These are phyloP conservation scores for Chenopodium berlandieri DNA, from an alignment of 148 eudicot genomes.

Conservation along the genomic window DNA sequence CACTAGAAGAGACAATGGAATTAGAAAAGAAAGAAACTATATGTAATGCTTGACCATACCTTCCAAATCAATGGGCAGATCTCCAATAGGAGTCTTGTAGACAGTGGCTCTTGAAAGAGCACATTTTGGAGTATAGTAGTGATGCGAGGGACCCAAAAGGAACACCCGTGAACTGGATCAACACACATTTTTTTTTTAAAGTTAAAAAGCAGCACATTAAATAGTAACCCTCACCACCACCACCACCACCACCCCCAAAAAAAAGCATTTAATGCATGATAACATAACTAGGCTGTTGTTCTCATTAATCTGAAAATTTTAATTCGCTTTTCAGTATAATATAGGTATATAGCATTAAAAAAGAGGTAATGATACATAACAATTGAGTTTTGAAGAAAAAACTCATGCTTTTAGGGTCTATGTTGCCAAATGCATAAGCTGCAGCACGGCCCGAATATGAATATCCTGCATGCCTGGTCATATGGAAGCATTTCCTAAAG, in stretches of 20 bases:
- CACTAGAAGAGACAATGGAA: neutral
- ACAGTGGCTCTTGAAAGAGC: conserved; percentile 87
- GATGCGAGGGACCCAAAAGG: conserved; percentile 97
- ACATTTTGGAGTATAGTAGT: conserved; percentile 91
- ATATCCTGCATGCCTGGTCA: conserved; percentile 93
- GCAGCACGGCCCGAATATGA: conserved; percentile 99
- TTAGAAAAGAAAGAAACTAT: no score
- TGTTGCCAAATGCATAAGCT: conserved; percentile 92
- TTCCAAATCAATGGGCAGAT: conserved; percentile 83
- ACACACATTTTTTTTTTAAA: neutral
- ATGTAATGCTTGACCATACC: conserved; percentile 35
- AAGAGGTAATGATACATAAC: neutral
- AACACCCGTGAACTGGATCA: conserved; percentile 71
- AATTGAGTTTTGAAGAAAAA: neutral
- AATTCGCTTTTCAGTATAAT: no score
- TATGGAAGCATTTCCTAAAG: conserved; percentile 3
- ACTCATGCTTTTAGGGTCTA: conserved; percentile 79
- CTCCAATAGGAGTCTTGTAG: conserved; percentile 91
- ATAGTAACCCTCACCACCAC: neutral
- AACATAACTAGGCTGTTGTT: neutral
- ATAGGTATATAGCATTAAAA: neutral
- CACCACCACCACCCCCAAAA: neutral
- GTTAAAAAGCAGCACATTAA: neutral
- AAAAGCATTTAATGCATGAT: neutral
- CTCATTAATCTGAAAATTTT: neutral